Base-by-base conservation (phyloP, 352 stramenopile species). In the Globisporangium paddicum region DNA sequence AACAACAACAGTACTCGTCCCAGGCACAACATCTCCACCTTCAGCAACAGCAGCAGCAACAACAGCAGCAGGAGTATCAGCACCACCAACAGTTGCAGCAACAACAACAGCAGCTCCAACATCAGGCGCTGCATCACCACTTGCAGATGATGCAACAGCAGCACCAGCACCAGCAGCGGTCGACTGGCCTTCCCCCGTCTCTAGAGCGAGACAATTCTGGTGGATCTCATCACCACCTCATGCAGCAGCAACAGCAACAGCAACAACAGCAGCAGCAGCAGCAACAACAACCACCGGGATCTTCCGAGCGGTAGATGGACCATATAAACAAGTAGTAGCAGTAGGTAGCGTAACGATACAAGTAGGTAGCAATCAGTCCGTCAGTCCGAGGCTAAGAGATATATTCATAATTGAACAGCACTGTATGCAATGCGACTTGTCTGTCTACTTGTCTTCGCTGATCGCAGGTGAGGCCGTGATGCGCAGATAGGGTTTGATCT, bases 401-500 rank as follows among this genome's bases (percentile, higher is more conserved):
- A 56, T 26, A 57, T 44, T 55, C 38, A 47, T 60, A 46, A 42
- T 53, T 42, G 42, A 52, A 58, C 37, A 26, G 10, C 42, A 40
- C 28, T 32, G 28, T 32, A 37, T 54, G 42, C 45, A 32, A 28
- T 54, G 38, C n/a, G n/a, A n/a, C n/a, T n/a, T 68, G 30, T 48
- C 5, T 21, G 28, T 55, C 28, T 65, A 85, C 45, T 76, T 79
- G 32, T 93, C 79, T 23, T 71, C 72, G 23, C 46, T 79, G 60
- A 90, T 75, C 9, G 79, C 72, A 3, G 84, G 80, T 45, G 80
- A 89, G 28, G 80, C 77, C 3, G 84, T 90, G 53, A 94, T 79
- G 51, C 82, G 77, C 30, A 87, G 62, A 60, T 92, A 95, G 13
- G 77, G 68, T 59, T 88, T 91, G 64, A 94, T 89, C 60, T 91